Conservation (phyloP, 106 monocot species). For the Dendrobium chrysotoxum region DNA sequence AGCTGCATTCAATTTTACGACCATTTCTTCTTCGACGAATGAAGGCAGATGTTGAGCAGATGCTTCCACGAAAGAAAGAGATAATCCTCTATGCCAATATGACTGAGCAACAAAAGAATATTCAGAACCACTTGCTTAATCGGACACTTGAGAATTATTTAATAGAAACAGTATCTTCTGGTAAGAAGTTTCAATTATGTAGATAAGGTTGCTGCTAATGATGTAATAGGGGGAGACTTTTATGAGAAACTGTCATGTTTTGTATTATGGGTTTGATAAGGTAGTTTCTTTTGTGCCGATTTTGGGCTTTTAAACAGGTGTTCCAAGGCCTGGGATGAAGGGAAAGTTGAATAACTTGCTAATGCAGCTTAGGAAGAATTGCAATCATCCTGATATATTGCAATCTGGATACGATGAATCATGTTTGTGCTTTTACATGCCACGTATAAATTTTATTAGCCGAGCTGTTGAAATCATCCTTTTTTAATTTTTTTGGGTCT, state of each 20-base stretch:
- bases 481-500: not conserved
- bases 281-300: slow-evolving; percentile 5
- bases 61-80: slow-evolving; percentile 94
- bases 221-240: not conserved
- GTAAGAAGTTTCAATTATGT: slow-evolving; percentile 15
- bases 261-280: not conserved
- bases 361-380: slow-evolving; percentile 85
- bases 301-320: slow-evolving; percentile 23
- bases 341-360: slow-evolving; percentile 73
- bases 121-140: slow-evolving; percentile 72
- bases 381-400: slow-evolving; percentile 91
- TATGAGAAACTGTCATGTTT: not conserved
- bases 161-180: slow-evolving; percentile 19
- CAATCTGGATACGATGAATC: slow-evolving; percentile 54
- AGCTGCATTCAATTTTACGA: slow-evolving; percentile 84
- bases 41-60: slow-evolving; percentile 92
- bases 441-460: not conserved
- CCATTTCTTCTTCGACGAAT: slow-evolving; percentile 90
- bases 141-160: slow-evolving; percentile 74
- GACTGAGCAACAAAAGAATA: slow-evolving; percentile 73
- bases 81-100: slow-evolving; percentile 95
- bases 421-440: slow-evolving; percentile 26
- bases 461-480: not conserved
- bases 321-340: slow-evolving; percentile 45
- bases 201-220: not conserved